A percentile compares a stretch with the other conserved stretches of the same genome.
Evolutionary conservation across 1,139 yeast genomes (phyloP).

Genomic region (Scheffersomyces illinoinensis): DNA sequence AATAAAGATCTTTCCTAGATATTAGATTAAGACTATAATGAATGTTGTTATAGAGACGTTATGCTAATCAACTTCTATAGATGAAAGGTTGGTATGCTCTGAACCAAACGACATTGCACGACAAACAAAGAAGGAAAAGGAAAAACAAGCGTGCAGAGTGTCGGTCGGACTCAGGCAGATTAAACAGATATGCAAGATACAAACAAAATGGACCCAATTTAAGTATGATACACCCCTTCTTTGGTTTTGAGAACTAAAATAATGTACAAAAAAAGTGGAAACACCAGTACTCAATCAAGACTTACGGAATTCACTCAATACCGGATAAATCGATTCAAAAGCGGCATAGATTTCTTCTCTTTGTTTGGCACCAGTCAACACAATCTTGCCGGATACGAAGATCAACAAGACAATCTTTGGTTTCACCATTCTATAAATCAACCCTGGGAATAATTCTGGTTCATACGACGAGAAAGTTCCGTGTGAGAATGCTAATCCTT

Average conservation of each 20-base stretch:
- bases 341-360: constrained; percentile 98
- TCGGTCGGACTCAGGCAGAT: background rate
- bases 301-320: constrained; percentile 95
- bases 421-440: constrained; percentile 98
- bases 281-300: constrained; percentile 34
- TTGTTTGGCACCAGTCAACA: constrained; percentile 97
- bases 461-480: constrained; percentile 99
- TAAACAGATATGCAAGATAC: background rate
- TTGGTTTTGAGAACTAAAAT: background rate
- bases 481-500: constrained; percentile 97
- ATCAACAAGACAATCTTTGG: constrained; percentile 95
- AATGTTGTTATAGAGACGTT: background rate
- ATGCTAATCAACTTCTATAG: constrained; percentile 1
- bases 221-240: background rate
- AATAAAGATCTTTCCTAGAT: background rate
- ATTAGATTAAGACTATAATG: background rate
- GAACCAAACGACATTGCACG: background rate
- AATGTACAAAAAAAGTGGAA: background rate
- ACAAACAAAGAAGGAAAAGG: background rate
- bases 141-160: background rate
- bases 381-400: constrained; percentile 97
- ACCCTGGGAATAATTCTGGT: constrained; percentile 97
- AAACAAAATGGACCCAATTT: background rate
- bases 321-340: constrained; percentile 97
- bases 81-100: background rate